Evolutionary conservation across 768 basidiomycete species (phyloP), one percentile per base, ranked within the genome.

Genomic region (Boletus pseudo-olivaceus): DNA sequence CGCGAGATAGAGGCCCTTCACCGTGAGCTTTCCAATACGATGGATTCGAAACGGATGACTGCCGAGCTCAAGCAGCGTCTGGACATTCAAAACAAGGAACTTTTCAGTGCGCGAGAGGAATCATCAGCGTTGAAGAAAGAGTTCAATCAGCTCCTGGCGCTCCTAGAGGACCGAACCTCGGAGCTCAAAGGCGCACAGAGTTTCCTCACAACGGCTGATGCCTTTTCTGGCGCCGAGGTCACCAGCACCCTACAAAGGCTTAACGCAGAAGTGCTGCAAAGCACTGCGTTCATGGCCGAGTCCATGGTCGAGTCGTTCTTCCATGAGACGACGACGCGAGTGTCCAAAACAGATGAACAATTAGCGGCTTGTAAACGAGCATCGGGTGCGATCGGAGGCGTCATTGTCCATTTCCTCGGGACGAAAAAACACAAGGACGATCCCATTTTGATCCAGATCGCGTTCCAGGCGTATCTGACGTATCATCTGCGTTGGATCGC

Each of bases 181-280:
- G 77, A 82, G 60, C 71, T 77, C 19, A 72, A 73, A 30, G 76
- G 74, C 7, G 76, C 75, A 9, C 78, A 79, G 61, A 72, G 67
- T 42, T 82, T 77, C 70, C 67, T 78, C 43, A 70, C 72, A 2
- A 76, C 71, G 17, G 73, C 72, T 0, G 79, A 82, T 54, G 39
- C 65, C 0, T 66, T 75, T 43, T 76, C 81, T 4, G 74, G 73
- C 4, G 73, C 73, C 7, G 80, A 84, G 32, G 73, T 82, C 14
- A 67, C 75, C 29, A 62, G 55, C 3, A 73, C 77, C 58, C 65
- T 83, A 14, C 72, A 76, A 44, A 67, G 68, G 15, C 63, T 83
- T n/a, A 78, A 82, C 47, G 64, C 76, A 7, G 75, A 76, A 54
- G 77, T 81, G 30, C 73, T 73, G 32, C 79, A 82, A 59, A 74